Conservation (phyloP, 2,329 filamentous ascomycete species). For the Chaetomium olivaceum region DNA sequence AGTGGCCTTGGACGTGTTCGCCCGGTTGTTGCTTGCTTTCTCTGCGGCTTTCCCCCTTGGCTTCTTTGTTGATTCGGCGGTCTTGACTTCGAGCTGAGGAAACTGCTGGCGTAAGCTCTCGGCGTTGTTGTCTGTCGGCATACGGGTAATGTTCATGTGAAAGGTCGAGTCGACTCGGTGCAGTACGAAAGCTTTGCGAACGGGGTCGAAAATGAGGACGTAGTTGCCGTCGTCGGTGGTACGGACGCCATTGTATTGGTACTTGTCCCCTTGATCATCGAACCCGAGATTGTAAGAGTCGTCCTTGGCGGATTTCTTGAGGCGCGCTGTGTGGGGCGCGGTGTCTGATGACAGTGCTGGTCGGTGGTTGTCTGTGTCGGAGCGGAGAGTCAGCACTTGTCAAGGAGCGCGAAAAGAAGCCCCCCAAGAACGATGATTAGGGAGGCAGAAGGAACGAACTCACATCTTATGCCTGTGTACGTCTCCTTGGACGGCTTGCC, state of each 20-base stretch:
- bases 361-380: constrained; percentile 60
- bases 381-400: background rate
- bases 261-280: constrained; percentile 56
- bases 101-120: constrained; percentile 66
- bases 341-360: constrained; percentile 53
- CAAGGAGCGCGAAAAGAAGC: background rate
- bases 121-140: constrained; percentile 64
- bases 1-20: constrained; percentile 24
- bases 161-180: constrained; percentile 81
- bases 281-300: constrained; percentile 58
- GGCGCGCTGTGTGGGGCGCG: constrained; percentile 50
- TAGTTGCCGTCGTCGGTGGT: constrained; percentile 59
- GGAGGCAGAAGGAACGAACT: constrained; percentile 35
- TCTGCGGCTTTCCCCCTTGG: constrained; percentile 31
- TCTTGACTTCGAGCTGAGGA: constrained; percentile 57
- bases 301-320: constrained; percentile 55
- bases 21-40: constrained; percentile 30
- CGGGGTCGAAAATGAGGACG: constrained; percentile 74
- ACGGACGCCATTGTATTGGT: constrained; percentile 62
- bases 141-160: constrained; percentile 79
- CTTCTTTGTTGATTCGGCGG: constrained; percentile 30
- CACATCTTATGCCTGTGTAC: constrained; percentile 63
- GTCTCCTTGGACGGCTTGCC: constrained; percentile 58
- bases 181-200: constrained; percentile 74
- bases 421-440: background rate